Percentiles rank a stretch among this genome's conserved stretches.
phyloP scores from a whole-genome alignment of 495 filamentous ascomycete genomes.

The Tuber aestivum region DNA sequence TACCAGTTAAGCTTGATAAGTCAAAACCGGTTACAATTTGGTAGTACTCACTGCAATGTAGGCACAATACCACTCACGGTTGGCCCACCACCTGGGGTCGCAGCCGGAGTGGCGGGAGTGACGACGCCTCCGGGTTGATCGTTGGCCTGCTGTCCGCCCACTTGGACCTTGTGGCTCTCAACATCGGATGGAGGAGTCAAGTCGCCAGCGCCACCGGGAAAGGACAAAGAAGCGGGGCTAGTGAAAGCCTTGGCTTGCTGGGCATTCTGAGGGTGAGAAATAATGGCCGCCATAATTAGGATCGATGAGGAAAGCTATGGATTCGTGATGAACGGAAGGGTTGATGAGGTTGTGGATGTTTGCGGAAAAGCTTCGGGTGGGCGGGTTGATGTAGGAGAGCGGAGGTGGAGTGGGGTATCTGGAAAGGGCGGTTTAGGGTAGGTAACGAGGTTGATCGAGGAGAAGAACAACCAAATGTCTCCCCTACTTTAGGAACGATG shows the following conservation, averaged over 20 bases:
- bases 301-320: slow-evolving; percentile 18
- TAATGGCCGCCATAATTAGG: slow-evolving; percentile 72
- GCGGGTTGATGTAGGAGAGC: slow-evolving; percentile 14
- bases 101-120: slow-evolving; percentile 91
- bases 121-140: slow-evolving; percentile 53
- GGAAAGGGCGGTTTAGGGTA: slow-evolving; percentile 11
- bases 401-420: slow-evolving; percentile 24
- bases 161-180: slow-evolving; percentile 39
- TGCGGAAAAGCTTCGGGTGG: slow-evolving; percentile 11
- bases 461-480: slow-evolving; percentile 99
- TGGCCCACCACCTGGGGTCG: slow-evolving; percentile 74
- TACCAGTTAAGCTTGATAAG: slow-evolving; percentile 57
- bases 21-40: slow-evolving; percentile 21
- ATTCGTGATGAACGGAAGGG: slow-evolving; percentile 19
- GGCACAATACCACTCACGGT: slow-evolving; percentile 89
- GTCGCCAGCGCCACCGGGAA: slow-evolving; percentile 74
- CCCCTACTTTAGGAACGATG: slow-evolving; percentile 52
- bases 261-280: slow-evolving; percentile 81
- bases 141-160: slow-evolving; percentile 49
- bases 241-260: slow-evolving; percentile 88
- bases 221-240: slow-evolving; percentile 79
- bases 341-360: slow-evolving; percentile 33
- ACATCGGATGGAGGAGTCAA: slow-evolving; percentile 68
- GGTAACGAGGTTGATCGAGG: slow-evolving; percentile 42
- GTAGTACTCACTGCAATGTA: slow-evolving; percentile 91